Base-by-base conservation (phyloP, 2,329 filamentous ascomycete species). In the Epichloe uncinata region DNA sequence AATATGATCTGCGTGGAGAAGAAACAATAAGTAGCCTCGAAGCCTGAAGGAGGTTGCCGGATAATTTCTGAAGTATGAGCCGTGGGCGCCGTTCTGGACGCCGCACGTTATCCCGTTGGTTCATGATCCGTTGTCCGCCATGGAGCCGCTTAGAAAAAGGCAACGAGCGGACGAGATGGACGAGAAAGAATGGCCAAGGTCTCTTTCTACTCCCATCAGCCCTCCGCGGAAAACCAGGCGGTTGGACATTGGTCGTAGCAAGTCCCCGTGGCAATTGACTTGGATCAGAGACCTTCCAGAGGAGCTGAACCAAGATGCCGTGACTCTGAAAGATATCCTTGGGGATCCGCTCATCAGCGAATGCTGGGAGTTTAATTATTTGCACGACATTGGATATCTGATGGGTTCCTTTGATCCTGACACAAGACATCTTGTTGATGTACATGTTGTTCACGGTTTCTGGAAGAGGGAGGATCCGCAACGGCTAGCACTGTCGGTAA, bases 341-440 rank as follows among this genome's bases (percentile, higher is more conserved):
- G 79, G 84, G 0, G 81, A 89, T 61, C 84, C 85, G 0, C 70
- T 88, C 53, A 86, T 93, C 49, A 74, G 76, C 38, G 79, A 85
- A 59, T 79, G 77, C 54, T 86, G 82, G 82, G 73, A 82, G 49
- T 86, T 86, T 63, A 85, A 86, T 58, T 85, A 70, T 49, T 60
- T 85, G 2, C 77, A 84, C 54, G 76, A 85, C 55, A 63, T 82
- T 12, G 64, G 69, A 41, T 82, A 79, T 52, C 58, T 81, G 20
- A 70, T 80, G 68, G 58, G 63, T 26, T 71, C 75, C 4, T 73
- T 82, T 48, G 74, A 81, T 53, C 56, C 64, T 6, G 75, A 78
- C 50, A 72, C 70, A 2, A 69, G 69, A 8, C 59, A 69, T 22
- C 61, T 73, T 2, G 71, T 79, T 37, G 66, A 72, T 20, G 66